Percentiles rank a stretch among this genome's conserved stretches.
phyloP scores from a whole-genome alignment of 768 basidiomycete genomes.

The Mycena leptocephala region DNA sequence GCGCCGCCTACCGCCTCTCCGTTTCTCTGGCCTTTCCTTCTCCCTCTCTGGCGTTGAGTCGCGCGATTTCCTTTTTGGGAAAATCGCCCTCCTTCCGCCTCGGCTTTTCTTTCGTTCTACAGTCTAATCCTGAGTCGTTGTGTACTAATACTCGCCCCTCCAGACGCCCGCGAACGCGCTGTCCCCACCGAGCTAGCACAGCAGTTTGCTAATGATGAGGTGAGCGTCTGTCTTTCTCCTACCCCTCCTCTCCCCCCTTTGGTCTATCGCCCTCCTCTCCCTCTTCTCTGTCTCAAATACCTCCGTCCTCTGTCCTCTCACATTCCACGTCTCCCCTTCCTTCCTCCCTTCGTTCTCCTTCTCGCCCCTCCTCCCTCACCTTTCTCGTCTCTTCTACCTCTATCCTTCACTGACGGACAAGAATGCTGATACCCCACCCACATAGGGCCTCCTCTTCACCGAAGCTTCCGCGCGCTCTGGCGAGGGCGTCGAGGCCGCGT shows the following conservation, averaged over 20 bases:
- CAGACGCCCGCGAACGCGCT: conserved; percentile 57
- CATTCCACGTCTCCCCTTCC: not conserved
- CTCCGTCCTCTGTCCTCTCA: no score
- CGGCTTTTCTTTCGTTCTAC: no score
- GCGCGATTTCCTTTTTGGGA: no score
- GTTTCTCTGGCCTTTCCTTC: no score
- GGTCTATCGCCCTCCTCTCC: no score
- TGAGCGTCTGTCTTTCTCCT: not conserved
- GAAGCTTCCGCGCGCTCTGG: conserved; percentile 94
- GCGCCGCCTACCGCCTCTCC: no score
- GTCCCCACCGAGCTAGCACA: conserved; percentile 81
- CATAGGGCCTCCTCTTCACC: conserved; percentile 83
- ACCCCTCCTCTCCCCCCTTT: no score
- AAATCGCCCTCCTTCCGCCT: no score
- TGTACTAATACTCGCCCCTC: not conserved
- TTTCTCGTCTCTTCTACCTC: not conserved
- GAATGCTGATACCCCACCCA: no score
- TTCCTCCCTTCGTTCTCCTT: not conserved
- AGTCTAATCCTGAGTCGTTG: no score
- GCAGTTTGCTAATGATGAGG: conserved; percentile 81
- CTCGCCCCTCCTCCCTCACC: not conserved
- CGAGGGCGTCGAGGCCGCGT: conserved; percentile 85
- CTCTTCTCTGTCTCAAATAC: not conserved
- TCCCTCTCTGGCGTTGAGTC: no score
- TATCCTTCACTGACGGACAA: no score